Base-by-base conservation (phyloP, 768 basidiomycete genomes). In the Termitomyces sp. region DNA sequence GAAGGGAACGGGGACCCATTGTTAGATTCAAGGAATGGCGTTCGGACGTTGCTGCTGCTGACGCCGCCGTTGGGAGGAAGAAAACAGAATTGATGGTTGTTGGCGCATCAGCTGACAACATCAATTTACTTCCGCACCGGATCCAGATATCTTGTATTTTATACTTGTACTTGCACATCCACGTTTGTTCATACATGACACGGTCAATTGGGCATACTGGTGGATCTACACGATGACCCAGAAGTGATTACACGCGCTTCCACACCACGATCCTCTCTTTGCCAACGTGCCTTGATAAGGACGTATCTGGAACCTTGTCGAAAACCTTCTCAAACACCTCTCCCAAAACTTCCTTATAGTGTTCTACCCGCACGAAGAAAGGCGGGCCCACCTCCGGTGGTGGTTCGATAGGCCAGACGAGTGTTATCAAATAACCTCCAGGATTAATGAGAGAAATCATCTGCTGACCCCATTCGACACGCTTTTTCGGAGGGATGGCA, bases 351-450 rank as follows among this genome's bases (percentile, higher is more conserved):
- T 48, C 47, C 23, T 25, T 2, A 10, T 86, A 87, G 42, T 84
- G 77, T 38, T 83, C 80, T 1, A 79, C 76, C 5, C 77, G 69
- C 25, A 89, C 78, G 25, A 76, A 84, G 64, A 75, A 87, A 0
- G 88, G 87, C 0, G 87, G 89, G 0, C 88, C 87, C 0, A 60
- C 60, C 1, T 78, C 75, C 0, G 63, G 62, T 18, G 65, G 64
- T 0, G 70, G 68, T 4, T 79, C 72, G 33, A 86, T 76, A 0
- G 89, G 89, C 57, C 65, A 89, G 7, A 83, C 69, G 13, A 86
- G 67, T 0, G 82, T 79, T 56, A 89, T 77, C 22, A 89, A 75
- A 56, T 79, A 77, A 15, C 85, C 87, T 0, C 85, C 87, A 2
- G 80, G 75, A 49, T 81, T 84, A 45, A 87, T 65, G n/a, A 91